Evolutionary conservation across 177 flowering plant genomes (phyloP), one percentile per base, ranked within the genome.

Genomic region (Vitis hybrid): DNA sequence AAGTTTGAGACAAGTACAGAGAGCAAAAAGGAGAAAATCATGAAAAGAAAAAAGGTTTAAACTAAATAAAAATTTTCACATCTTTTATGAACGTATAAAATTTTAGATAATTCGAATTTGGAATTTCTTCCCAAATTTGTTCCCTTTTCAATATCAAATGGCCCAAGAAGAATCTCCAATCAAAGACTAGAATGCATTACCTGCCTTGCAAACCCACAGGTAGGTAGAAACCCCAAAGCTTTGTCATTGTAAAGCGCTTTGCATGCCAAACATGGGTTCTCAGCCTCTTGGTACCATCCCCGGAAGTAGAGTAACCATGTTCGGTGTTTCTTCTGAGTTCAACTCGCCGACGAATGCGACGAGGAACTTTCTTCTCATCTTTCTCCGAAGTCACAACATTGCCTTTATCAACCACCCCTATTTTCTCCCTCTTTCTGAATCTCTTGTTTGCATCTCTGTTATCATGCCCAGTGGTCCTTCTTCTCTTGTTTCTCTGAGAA

Each of bases 241-340:
- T 95, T 0, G 75, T 67, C 97, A 95, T 90, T 0, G 74, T 69
- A 58, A 91, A 95, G 70, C 97, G 85, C 81, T 95, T 95, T 0
- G 97, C 95, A 73, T 88, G 90, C 98, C 99, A 95, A 69, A 91
- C 85, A 71, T 95, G 99, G 0, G 98, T 93, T 55, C 98, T 81
- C 66, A 95, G 66, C 79, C 98, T 83, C 86, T 82, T 93, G 0
- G 97, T 91, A n/a, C 97, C 99, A 78, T 95, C 98, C 2, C 94
- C 89, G 0, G 93, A 84, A 56, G 72, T 70, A 65, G 62, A 67
- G 66, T 84, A 92, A 5, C 98, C 97, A 30, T 5, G 69, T 14
- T 64, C 79, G 0, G 78, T 85, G 73, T 90, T 92, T 79, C 70
- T 82, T 62, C 65, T 85, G 7, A 95, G 84, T 61, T 91, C 91